These are phyloP conservation scores for Biscogniauxia mediterranea DNA, from an alignment of 2,329 filamentous ascomycete species.

Conservation along the genomic window DNA sequence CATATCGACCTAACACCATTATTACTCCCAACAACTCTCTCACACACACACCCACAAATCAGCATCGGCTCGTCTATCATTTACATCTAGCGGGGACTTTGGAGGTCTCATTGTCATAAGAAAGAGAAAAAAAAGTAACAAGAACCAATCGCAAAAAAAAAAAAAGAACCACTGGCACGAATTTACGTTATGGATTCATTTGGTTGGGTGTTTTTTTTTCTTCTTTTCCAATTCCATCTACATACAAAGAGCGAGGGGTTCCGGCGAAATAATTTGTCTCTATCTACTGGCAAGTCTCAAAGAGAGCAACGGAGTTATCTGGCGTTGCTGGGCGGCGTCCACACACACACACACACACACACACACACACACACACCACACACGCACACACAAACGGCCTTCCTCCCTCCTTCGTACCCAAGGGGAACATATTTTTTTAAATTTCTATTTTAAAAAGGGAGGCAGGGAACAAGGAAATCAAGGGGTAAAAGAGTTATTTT, in stretches of 20 bases:
- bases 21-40: neutral
- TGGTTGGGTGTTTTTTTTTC: constrained; percentile 3
- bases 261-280: neutral
- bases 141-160: neutral
- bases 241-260: constrained; percentile 4
- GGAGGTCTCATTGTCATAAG: neutral
- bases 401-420: neutral
- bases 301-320: constrained; percentile 1
- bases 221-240: neutral
- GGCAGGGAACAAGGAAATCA: neutral
- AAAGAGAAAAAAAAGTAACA: neutral
- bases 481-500: neutral
- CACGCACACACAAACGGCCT: neutral
- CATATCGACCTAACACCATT: constrained; percentile 10
- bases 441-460: too few relatives aligned
- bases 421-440: neutral
- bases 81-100: neutral
- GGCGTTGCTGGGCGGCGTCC: constrained; percentile 1
- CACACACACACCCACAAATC: neutral
- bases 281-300: neutral
- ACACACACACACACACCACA: neutral
- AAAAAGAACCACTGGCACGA: constrained; percentile 1
- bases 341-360: too few relatives aligned
- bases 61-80: neutral
- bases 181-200: constrained; percentile 4